Evolutionary conservation across 2,329 filamentous ascomycete species (phyloP).

Genomic region (Fusarium coffeatum): DNA sequence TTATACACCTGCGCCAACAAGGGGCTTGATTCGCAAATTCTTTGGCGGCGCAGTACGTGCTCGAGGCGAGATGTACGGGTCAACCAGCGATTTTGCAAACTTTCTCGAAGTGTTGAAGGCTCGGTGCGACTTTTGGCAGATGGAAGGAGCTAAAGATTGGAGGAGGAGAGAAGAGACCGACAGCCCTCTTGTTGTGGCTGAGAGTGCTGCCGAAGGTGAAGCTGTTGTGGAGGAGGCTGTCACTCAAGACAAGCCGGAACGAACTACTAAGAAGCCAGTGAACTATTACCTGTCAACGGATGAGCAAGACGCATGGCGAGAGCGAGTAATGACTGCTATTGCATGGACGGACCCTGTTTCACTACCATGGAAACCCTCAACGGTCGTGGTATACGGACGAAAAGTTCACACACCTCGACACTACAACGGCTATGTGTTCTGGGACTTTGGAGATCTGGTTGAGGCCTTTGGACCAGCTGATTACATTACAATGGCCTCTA

Average conservation of each 20-base stretch:
- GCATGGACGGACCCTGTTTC: slow-evolving; percentile 37
- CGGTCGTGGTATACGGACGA: slow-evolving; percentile 71
- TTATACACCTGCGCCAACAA: slow-evolving; percentile 68
- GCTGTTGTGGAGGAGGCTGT: background rate
- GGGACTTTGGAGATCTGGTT: slow-evolving; percentile 77
- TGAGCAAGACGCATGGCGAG: slow-evolving; percentile 48
- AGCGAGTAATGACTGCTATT: slow-evolving; percentile 38
- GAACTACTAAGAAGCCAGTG: slow-evolving; percentile 43
- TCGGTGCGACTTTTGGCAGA: slow-evolving; percentile 85
- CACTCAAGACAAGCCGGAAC: slow-evolving; percentile 30
- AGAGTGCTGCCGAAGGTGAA: background rate
- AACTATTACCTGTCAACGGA: slow-evolving; percentile 48
- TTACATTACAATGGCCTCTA: slow-evolving; percentile 84
- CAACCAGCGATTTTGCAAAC: slow-evolving; percentile 77
- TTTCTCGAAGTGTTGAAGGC: slow-evolving; percentile 82
- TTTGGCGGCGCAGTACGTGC: slow-evolving; percentile 54
- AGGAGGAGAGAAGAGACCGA: slow-evolving; percentile 63
- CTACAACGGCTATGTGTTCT: slow-evolving; percentile 68
- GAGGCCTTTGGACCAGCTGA: slow-evolving; percentile 79
- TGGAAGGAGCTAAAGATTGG: slow-evolving; percentile 81
- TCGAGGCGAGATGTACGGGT: slow-evolving; percentile 65
- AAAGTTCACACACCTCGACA: slow-evolving; percentile 69
- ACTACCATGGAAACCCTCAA: slow-evolving; percentile 57
- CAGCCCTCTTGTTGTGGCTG: slow-evolving; percentile 3
- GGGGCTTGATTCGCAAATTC: slow-evolving; percentile 62